A percentile compares a stretch with the other conserved stretches of the same genome.
phyloP scores from a whole-genome alignment of 2,329 filamentous ascomycete species.

The Trichoderma atrobrunneum region DNA sequence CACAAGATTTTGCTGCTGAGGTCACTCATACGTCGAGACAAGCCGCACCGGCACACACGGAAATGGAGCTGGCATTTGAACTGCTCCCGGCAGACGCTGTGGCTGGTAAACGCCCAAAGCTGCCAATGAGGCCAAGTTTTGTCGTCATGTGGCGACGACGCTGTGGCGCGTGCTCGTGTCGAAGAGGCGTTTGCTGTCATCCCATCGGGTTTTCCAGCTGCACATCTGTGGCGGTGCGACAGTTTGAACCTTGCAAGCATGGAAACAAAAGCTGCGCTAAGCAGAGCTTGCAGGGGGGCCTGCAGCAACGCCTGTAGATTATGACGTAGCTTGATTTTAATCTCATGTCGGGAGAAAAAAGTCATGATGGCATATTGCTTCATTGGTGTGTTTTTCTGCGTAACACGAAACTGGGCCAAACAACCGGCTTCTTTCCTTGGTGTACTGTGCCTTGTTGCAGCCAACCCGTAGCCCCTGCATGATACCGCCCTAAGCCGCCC shows the following conservation, averaged over 20 bases:
- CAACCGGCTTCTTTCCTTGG: background rate
- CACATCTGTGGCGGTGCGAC: constrained; percentile 6
- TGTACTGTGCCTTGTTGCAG: background rate
- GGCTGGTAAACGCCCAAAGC: background rate
- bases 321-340: background rate
- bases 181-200: background rate
- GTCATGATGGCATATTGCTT: background rate
- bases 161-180: background rate
- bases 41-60: constrained; percentile 10
- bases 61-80: background rate
- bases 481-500: background rate
- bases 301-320: background rate
- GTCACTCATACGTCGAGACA: constrained; percentile 17
- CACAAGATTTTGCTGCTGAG: background rate
- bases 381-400: background rate
- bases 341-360: background rate
- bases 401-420: background rate
- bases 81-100: background rate
- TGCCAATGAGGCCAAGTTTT: background rate
- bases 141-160: constrained; percentile 12
- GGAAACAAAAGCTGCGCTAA: background rate
- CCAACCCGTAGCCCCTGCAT: background rate
- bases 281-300: background rate
- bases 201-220: background rate
- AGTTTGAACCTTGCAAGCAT: background rate